Conservation (phyloP, 2,329 filamentous ascomycete genomes). For the Byssothecium circinans region DNA sequence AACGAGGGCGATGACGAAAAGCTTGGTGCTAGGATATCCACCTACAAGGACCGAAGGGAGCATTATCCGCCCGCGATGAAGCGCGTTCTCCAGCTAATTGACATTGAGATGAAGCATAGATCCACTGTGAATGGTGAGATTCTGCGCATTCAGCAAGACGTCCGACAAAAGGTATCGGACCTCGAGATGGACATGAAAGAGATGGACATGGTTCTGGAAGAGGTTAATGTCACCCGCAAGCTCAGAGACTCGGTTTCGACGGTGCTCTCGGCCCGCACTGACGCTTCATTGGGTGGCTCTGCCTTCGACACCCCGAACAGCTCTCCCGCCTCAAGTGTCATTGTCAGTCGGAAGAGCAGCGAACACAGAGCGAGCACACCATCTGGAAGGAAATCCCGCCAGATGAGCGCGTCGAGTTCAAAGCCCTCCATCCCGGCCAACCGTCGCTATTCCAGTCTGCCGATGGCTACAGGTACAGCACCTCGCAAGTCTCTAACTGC, state of each 20-base stretch:
- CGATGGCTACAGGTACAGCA: constrained; percentile 30
- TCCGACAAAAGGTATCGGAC: constrained; percentile 78
- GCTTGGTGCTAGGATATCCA: constrained; percentile 70
- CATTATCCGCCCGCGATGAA: constrained; percentile 95
- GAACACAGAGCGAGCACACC: constrained; percentile 51
- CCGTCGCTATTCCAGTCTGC: constrained; percentile 54
- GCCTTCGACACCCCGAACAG: constrained; percentile 62
- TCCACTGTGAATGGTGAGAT: constrained; percentile 97
- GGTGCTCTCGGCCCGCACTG: constrained; percentile 71
- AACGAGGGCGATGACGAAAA: constrained; percentile 72
- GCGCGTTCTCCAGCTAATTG: constrained; percentile 86
- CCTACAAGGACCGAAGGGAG: constrained; percentile 89
- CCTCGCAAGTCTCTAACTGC: constrained; percentile 30
- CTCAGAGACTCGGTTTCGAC: constrained; percentile 91
- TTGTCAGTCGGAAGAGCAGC: constrained; percentile 56
- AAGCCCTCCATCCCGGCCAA: constrained; percentile 45
- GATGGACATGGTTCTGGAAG: constrained; percentile 74
- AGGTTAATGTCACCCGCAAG: constrained; percentile 68
- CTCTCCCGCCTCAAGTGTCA: constrained; percentile 68
- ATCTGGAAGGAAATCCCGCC: constrained; percentile 50
- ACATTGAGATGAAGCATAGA: constrained; percentile 93
- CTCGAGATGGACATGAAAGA: constrained; percentile 76
- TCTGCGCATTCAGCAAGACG: constrained; percentile 78
- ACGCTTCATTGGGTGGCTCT: constrained; percentile 71
- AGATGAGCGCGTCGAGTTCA: constrained; percentile 49